Evolutionary conservation across 371 early-diverging fungal genomes (phyloP).

Genomic region (Zopfochytrium polystomum): DNA sequence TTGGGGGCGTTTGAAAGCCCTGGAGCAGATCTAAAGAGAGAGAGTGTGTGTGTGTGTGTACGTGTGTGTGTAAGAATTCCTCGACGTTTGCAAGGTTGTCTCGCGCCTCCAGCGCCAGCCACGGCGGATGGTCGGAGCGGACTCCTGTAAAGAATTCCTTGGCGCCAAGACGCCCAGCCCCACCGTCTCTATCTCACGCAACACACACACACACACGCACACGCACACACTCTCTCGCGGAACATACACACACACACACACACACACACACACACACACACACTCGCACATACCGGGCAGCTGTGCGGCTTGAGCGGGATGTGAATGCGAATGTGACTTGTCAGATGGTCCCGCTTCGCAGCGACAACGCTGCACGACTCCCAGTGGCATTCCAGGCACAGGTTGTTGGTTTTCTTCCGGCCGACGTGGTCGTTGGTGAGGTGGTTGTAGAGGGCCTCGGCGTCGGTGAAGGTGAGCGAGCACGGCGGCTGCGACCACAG

Average conservation of each 20-base stretch:
- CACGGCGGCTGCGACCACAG: conserved; percentile 10
- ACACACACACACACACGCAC: neutral
- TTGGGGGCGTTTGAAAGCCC: conserved; percentile 90
- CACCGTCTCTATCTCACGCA: no score
- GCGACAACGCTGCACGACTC: conserved; percentile 70
- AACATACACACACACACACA: neutral
- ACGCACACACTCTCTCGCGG: neutral
- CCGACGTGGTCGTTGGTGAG: conserved; percentile 86
- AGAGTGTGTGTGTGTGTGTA: neutral
- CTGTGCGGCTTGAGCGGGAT: conserved; percentile 85
- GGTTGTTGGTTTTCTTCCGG: conserved; percentile 80
- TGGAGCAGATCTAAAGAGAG: conserved; percentile 62
- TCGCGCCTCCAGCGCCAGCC: no score
- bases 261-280: neutral
- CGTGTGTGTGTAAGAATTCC: neutral
- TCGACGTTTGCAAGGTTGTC: neutral
- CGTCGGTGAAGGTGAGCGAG: conserved; percentile 57
- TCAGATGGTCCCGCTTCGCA: conserved; percentile 90
- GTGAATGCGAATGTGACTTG: conserved; percentile 87
- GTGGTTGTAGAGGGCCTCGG: conserved; percentile 79
- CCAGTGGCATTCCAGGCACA: conserved; percentile 87
- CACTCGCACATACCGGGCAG: conserved; percentile 50
- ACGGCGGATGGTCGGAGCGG: no score
- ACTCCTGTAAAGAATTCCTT: no score
- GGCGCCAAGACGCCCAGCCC: no score